phyloP scores from a whole-genome alignment of 345 rosid species.

The Hevea brasiliensis region DNA sequence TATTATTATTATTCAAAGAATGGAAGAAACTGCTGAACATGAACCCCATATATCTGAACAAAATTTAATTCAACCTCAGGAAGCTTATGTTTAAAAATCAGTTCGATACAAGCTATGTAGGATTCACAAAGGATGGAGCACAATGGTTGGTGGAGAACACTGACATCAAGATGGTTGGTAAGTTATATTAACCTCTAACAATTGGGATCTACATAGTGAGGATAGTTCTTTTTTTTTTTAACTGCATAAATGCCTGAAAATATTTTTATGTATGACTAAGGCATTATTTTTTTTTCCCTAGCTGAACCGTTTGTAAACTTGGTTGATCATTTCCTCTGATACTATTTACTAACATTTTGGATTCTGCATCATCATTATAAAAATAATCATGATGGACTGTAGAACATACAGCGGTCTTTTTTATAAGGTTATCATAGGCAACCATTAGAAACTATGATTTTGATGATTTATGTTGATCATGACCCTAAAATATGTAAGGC shows the following conservation, averaged over 20 bases:
- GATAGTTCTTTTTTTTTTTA: too few species aligned
- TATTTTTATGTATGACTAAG: not conserved
- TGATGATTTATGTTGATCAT: not conserved
- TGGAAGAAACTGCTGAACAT: not conserved
- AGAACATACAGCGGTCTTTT: not conserved
- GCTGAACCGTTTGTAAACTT: not conserved
- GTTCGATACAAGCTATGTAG: slow-evolving; percentile 80
- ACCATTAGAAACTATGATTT: not conserved
- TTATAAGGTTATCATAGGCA: not conserved
- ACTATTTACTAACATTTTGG: not conserved
- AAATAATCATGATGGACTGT: too few species aligned
- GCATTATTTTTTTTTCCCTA: not conserved
- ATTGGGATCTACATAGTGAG: not conserved
- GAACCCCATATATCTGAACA: not conserved
- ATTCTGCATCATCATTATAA: not conserved
- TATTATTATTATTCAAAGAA: not conserved
- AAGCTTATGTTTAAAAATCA: slow-evolving; percentile 71
- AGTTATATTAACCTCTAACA: slow-evolving; percentile 8
- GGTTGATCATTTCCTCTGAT: not conserved
- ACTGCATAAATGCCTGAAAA: not conserved
- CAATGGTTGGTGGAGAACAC: slow-evolving; percentile 90
- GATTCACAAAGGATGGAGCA: slow-evolving; percentile 81
- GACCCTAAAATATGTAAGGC: not conserved
- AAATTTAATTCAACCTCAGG: slow-evolving; percentile 40
- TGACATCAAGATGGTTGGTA: slow-evolving; percentile 83